Conservation (phyloP, 2,329 filamentous ascomycete species). For the Ophiostoma sp. region DNA sequence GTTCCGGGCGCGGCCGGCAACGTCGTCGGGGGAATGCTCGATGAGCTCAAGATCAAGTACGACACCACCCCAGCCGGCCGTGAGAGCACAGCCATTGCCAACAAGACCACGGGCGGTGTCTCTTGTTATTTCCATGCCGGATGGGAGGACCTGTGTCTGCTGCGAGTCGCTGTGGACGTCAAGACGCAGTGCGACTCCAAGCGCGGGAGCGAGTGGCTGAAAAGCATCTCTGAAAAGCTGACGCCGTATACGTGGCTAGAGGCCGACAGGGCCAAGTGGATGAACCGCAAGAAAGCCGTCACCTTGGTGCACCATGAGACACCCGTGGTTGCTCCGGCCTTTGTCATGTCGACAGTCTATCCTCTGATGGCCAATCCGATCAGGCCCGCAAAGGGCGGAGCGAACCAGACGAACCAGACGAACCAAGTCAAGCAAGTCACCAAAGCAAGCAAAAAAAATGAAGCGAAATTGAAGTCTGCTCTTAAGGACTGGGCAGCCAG, state of each 20-base stretch:
- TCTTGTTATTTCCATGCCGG: background rate
- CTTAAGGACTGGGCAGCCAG: background rate
- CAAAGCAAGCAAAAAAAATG: background rate
- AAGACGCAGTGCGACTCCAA: background rate
- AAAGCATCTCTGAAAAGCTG: background rate
- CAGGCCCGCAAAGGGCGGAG: background rate
- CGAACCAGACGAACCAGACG: no score
- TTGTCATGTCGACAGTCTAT: background rate
- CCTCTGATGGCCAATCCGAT: background rate
- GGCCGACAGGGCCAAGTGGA: background rate
- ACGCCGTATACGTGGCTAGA: background rate
- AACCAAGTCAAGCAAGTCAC: no score
- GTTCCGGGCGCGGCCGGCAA: background rate
- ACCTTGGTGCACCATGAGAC: background rate
- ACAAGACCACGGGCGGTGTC: background rate
- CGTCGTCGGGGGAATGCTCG: background rate
- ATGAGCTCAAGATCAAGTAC: background rate
- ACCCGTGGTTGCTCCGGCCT: background rate
- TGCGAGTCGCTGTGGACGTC: background rate
- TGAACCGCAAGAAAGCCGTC: background rate
- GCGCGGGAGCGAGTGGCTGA: background rate
- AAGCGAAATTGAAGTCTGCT: no score
- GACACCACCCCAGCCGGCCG: background rate
- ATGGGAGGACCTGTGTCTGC: background rate
- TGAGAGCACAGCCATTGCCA: background rate